Base-by-base conservation (phyloP, 768 basidiomycete genomes). In the Lactarius hatsudake region DNA sequence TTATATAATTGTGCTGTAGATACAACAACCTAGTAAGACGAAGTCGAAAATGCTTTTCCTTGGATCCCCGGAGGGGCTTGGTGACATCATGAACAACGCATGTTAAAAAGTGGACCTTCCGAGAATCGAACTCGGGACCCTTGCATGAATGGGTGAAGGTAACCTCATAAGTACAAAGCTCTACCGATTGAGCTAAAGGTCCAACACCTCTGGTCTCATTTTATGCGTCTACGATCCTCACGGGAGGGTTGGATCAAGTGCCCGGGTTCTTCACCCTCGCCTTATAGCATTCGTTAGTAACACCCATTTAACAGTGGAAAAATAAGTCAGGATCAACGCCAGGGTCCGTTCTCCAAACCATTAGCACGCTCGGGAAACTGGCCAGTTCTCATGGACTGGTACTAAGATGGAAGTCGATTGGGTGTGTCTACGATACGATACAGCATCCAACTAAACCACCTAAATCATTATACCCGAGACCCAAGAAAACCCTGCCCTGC, bases 91-190 rank as follows among this genome's bases (percentile, higher is more conserved):
- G 20, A 53, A 48, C 45, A 28, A 61, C 15, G 17, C 30, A 26
- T 18, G 20, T 32, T 59, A 79, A 80, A 81, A 72, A 72, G n/a
- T 83, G 82, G 82, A 82, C 82, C 82, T 81, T 81, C 82, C 82
- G 83, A 83, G 82, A 81, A 81, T 83, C 81, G 82, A 83, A 83
- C 82, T 83, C 83, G 82, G 82, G 82, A 84, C 82, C 82, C 82
- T 84, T 84, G 82, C 82, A 83, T 83, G n/a, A n/a, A 57, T 20
- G 48, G 62, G 74, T 73, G 61, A 76, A 73, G 77, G 74, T 78
- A 83, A 79, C 82, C 82, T 73, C 82, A 83, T 83, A 83, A 83
- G 82, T 83, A 83, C 82, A 84, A 83, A 81, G 82, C 82, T 84
- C 82, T 83, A 83, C 82, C 82, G 75, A 83, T 81, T 83, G 82